Percentiles rank a stretch among this genome's conserved stretches.
Conservation (phyloP, 192 early-diverging fungal genomes). For the Mortierella antarctica region DNA sequence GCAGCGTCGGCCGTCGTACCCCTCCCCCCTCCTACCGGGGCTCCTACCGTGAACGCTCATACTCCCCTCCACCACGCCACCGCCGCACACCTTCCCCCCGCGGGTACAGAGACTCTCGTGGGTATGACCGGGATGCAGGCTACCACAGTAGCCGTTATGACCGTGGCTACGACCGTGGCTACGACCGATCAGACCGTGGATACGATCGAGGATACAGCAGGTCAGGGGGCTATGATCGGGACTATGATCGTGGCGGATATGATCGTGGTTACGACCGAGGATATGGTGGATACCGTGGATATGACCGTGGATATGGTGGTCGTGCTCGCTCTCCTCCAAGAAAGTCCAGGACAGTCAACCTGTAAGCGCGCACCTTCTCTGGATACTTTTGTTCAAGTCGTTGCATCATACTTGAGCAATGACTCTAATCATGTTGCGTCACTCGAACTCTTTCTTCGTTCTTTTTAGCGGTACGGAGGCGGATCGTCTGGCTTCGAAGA, state of each 20-base stretch:
- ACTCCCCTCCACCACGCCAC: slow-evolving; percentile 51
- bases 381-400: background rate
- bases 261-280: slow-evolving; percentile 14
- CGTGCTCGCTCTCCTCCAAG: slow-evolving; percentile 60
- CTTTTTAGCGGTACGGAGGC: slow-evolving; percentile 71
- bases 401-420: slow-evolving; percentile 1
- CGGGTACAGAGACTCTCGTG: slow-evolving; percentile 46
- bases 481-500: slow-evolving; percentile 69
- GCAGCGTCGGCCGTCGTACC: slow-evolving; percentile 16
- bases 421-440: background rate
- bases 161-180: slow-evolving; percentile 44
- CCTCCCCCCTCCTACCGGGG: slow-evolving; percentile 23
- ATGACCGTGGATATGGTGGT: slow-evolving; percentile 55
- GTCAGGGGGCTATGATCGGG: slow-evolving; percentile 17
- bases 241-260: slow-evolving; percentile 50
- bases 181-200: slow-evolving; percentile 29
- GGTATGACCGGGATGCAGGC: slow-evolving; percentile 46
- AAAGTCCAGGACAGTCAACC: slow-evolving; percentile 57
- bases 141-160: slow-evolving; percentile 31
- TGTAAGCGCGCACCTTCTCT: slow-evolving; percentile 36
- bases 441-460: background rate
- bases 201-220: slow-evolving; percentile 22
- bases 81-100: slow-evolving; percentile 54
- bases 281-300: slow-evolving; percentile 17
- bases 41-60: slow-evolving; percentile 49